Conservation (phyloP, 495 filamentous ascomycete genomes). For the Hypoxylon trugodes region DNA sequence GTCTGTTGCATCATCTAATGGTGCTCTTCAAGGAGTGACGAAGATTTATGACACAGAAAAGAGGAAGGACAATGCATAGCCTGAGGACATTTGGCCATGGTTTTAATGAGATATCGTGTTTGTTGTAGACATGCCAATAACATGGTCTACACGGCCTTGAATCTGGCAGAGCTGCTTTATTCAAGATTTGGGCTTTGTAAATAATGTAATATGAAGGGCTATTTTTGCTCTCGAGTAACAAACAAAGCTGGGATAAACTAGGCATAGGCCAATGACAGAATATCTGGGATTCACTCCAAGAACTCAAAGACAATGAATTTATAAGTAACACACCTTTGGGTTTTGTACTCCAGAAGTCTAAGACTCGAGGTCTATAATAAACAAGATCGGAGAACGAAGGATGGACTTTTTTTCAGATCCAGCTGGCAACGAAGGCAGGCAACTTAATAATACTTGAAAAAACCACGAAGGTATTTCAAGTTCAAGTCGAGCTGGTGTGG, state of each 20-base stretch:
- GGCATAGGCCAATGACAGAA: neutral
- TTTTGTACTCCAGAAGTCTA: neutral
- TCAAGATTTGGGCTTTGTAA: slow-evolving; percentile 24
- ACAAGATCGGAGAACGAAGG: neutral
- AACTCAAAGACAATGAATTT: slow-evolving; percentile 4
- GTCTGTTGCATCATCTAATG: slow-evolving; percentile 3
- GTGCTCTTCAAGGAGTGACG: slow-evolving; percentile 29
- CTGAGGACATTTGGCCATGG: neutral
- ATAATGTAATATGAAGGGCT: slow-evolving; percentile 1
- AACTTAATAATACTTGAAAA: slow-evolving; percentile 26
- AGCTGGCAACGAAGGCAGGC: slow-evolving; percentile 40
- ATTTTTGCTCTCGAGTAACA: neutral
- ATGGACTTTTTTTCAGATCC: slow-evolving; percentile 44
- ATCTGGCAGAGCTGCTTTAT: slow-evolving; percentile 11
- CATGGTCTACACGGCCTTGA: neutral
- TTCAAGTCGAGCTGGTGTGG: slow-evolving; percentile 35
- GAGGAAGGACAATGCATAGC: neutral
- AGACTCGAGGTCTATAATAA: neutral
- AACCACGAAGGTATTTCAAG: slow-evolving; percentile 17
- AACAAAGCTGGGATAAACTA: slow-evolving; percentile 4
- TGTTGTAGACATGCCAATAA: neutral
- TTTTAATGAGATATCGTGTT: slow-evolving; percentile 15
- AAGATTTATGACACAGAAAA: neutral
- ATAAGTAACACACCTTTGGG: slow-evolving; percentile 22
- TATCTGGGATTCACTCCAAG: neutral